Evolutionary conservation across 768 basidiomycete genomes (phyloP).

Genomic region (Kwoniella newhampshirensis): DNA sequence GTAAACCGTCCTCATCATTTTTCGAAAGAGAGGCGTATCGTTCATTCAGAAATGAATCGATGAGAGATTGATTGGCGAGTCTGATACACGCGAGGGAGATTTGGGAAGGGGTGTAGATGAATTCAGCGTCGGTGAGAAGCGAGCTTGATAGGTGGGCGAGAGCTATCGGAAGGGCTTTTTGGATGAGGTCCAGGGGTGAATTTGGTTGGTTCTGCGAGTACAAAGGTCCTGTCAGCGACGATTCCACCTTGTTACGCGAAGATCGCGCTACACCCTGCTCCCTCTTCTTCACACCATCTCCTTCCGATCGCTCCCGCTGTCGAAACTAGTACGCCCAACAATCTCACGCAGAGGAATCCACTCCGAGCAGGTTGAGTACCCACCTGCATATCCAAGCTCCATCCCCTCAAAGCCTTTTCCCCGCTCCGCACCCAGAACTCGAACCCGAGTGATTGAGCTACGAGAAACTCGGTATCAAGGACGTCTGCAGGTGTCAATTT

Average conservation of each 20-base stretch:
- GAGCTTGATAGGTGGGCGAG: conserved; percentile 70
- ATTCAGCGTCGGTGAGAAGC: conserved; percentile 84
- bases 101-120: conserved; percentile 89
- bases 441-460: conserved; percentile 89
- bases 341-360: too few relatives aligned
- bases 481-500: conserved; percentile 79
- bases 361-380: conserved; percentile 17
- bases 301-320: neutral
- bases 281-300: neutral
- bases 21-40: conserved; percentile 11
- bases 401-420: conserved; percentile 50
- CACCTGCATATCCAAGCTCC: conserved; percentile 49
- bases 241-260: neutral
- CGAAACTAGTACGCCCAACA: neutral
- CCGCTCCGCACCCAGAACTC: conserved; percentile 71
- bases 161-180: conserved; percentile 66
- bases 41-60: conserved; percentile 32
- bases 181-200: conserved; percentile 58
- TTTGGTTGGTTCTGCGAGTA: conserved; percentile 62
- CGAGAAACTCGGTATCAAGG: conserved; percentile 89
- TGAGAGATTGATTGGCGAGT: conserved; percentile 63
- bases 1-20: conserved; percentile 6
- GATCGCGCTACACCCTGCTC: neutral
- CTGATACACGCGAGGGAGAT: conserved; percentile 80
- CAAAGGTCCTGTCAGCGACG: neutral